phyloP scores from a whole-genome alignment of 345 rosid species.

The Barbarea vulgaris region DNA sequence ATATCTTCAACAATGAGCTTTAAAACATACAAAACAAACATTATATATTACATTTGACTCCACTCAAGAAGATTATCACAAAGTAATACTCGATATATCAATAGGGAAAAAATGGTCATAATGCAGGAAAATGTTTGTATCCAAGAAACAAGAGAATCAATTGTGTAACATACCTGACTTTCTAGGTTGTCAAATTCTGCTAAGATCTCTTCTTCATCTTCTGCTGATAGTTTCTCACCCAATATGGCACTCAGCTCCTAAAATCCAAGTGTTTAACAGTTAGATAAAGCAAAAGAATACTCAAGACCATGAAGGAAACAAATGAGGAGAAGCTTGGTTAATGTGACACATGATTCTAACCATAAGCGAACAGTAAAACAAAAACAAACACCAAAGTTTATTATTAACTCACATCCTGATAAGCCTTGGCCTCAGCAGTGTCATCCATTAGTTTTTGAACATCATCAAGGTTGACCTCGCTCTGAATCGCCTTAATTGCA shows the following conservation, averaged over 20 bases:
- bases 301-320: slow-evolving; percentile 8
- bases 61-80: slow-evolving; percentile 2
- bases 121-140: neutral
- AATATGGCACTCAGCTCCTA: slow-evolving; percentile 90
- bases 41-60: slow-evolving; percentile 17
- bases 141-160: slow-evolving; percentile 5
- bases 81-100: neutral
- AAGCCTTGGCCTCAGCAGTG: slow-evolving; percentile 88
- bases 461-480: slow-evolving; percentile 85
- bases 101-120: neutral
- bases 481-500: slow-evolving; percentile 88
- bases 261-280: slow-evolving; percentile 19
- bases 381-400: neutral
- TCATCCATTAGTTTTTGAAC: slow-evolving; percentile 97
- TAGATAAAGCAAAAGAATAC: slow-evolving; percentile 2
- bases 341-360: neutral
- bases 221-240: slow-evolving; percentile 89
- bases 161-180: slow-evolving; percentile 54
- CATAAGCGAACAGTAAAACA: neutral
- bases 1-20: slow-evolving; percentile 71
- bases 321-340: neutral
- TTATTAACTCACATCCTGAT: slow-evolving; percentile 81
- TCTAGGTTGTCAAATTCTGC: slow-evolving; percentile 94
- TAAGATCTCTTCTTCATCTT: slow-evolving; percentile 92
- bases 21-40: slow-evolving; percentile 12